Percentiles rank a stretch among this genome's conserved stretches.
Evolutionary conservation across 78 protist genomes (phyloP).

Genomic region (Dictyostelium capitatum): DNA sequence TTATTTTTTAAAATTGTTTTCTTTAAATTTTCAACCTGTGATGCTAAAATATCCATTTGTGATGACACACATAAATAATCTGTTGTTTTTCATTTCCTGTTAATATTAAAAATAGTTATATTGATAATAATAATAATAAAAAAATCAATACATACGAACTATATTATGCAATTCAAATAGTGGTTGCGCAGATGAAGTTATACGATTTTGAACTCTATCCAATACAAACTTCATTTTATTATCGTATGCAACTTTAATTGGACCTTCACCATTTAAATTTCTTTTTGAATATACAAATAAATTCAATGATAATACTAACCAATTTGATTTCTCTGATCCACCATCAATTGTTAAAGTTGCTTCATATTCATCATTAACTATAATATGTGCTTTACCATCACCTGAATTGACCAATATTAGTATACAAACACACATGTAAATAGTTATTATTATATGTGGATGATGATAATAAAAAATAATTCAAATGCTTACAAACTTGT

Average conservation of each 20-base stretch:
- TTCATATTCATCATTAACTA: slow-evolving; percentile 42
- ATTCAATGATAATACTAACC: slow-evolving; percentile 36
- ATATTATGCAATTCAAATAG: slow-evolving; percentile 65
- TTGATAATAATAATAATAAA: no score
- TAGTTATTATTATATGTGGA: no score
- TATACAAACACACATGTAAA: neutral
- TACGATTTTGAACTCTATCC: slow-evolving; percentile 58
- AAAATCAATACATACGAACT: slow-evolving; percentile 72
- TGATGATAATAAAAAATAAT: no score
- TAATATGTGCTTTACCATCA: slow-evolving; percentile 51
- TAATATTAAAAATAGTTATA: no score
- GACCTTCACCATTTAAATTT: slow-evolving; percentile 41
- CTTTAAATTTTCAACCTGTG: slow-evolving; percentile 58
- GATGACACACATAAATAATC: slow-evolving; percentile 45
- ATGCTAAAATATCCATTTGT: slow-evolving; percentile 34
- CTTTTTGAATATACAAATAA: slow-evolving; percentile 32
- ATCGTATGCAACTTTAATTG: slow-evolving; percentile 52
- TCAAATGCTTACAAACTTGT: slow-evolving; percentile 20
- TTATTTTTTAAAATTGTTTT: slow-evolving; percentile 53
- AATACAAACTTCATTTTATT: slow-evolving; percentile 6
- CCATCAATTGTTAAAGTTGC: slow-evolving; percentile 49
- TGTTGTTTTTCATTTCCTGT: no score
- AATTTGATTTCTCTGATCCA: slow-evolving; percentile 44
- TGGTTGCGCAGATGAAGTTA: slow-evolving; percentile 27
- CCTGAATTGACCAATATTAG: neutral